A percentile compares a stretch with the other conserved stretches of the same genome.
phyloP scores from a whole-genome alignment of 78 protist species.

The Anaeramoeba ignava region DNA sequence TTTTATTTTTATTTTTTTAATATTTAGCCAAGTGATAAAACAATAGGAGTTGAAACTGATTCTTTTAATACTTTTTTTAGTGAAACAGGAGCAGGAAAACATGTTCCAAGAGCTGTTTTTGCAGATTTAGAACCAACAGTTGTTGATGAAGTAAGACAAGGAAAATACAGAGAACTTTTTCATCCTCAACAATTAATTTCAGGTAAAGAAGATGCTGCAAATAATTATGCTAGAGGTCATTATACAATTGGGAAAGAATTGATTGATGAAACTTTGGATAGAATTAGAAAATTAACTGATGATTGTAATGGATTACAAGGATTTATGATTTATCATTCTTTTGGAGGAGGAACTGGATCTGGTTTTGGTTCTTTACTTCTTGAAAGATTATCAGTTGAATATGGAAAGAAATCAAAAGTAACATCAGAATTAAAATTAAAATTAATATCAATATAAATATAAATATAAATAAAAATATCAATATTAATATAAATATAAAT shows the following conservation, averaged over 20 bases:
- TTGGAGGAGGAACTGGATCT: slow-evolving; percentile 98
- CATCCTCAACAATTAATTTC: slow-evolving; percentile 95
- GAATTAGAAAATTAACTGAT: slow-evolving; percentile 94
- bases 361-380: slow-evolving; percentile 91
- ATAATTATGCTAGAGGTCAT: slow-evolving; percentile 96
- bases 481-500: no score
- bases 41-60: slow-evolving; percentile 67
- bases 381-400: slow-evolving; percentile 90
- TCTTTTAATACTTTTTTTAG: slow-evolving; percentile 85
- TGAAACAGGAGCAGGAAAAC: slow-evolving; percentile 65
- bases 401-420: slow-evolving; percentile 95
- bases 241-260: slow-evolving; percentile 94
- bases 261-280: slow-evolving; percentile 78
- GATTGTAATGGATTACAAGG: slow-evolving; percentile 97
- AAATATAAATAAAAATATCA: no score
- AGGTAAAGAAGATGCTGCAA: slow-evolving; percentile 98
- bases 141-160: slow-evolving; percentile 84
- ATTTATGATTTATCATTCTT: slow-evolving; percentile 76
- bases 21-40: slow-evolving; percentile 75
- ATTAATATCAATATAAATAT: no score
- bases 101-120: slow-evolving; percentile 86
- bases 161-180: slow-evolving; percentile 84
- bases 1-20: no score
- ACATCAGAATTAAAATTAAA: no score
- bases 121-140: slow-evolving; percentile 93